Conservation (phyloP, 2,329 filamentous ascomycete species). For the Diaporthe amygdali region DNA sequence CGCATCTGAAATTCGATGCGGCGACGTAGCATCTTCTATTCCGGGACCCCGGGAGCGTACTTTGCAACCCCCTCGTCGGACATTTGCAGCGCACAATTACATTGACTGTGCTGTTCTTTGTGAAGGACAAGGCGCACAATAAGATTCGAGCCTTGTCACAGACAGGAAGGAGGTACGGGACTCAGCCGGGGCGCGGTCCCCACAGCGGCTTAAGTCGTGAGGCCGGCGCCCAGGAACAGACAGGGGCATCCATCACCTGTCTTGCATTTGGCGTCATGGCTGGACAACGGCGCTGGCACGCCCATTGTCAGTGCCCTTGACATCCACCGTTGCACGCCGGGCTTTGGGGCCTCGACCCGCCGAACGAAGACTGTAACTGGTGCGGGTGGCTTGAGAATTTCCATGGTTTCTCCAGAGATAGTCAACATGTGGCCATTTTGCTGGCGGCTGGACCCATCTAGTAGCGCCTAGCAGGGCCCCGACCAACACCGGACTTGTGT, state of each 20-base stretch:
- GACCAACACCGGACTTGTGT: background rate
- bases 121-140: background rate
- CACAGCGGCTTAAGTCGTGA: constrained; percentile 12
- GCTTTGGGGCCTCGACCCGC: background rate
- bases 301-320: constrained; percentile 4
- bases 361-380: background rate
- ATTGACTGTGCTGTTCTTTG: background rate
- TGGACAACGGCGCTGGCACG: constrained; percentile 15
- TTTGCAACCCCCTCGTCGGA: background rate
- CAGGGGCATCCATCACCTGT: constrained; percentile 10
- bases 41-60: background rate
- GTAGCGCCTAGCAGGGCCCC: background rate
- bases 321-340: constrained; percentile 14
- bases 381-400: background rate
- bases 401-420: background rate
- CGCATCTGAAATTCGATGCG: background rate
- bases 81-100: background rate
- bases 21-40: background rate
- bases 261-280: constrained; percentile 10
- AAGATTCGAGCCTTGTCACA: constrained; percentile 17
- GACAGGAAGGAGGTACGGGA: constrained; percentile 20
- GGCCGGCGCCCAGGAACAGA: background rate
- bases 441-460: background rate
- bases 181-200: constrained; percentile 8
- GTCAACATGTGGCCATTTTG: background rate